phyloP scores from a whole-genome alignment of 2,329 filamentous ascomycete species.

The Phyllosticta citribraziliensis region DNA sequence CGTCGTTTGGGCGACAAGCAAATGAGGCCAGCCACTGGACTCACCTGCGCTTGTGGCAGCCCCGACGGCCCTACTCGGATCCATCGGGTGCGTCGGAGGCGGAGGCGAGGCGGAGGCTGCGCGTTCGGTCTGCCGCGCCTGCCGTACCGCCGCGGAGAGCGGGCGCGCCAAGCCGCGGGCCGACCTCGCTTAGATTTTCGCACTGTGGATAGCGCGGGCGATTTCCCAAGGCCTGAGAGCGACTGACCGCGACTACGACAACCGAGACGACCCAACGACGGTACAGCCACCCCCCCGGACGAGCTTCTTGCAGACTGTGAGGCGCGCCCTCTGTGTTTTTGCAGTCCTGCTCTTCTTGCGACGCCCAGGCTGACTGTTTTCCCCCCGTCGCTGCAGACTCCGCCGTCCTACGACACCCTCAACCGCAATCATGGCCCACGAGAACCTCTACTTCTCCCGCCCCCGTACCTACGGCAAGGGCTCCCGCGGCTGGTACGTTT shows the following conservation, averaged over 20 bases:
- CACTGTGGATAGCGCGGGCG: conserved; percentile 10
- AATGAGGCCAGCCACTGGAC: background rate
- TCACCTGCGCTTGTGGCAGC: background rate
- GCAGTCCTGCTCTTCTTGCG: background rate
- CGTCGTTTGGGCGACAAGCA: background rate
- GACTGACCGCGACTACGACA: conserved; percentile 8
- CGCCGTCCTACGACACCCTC: conserved; percentile 12
- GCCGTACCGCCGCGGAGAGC: background rate
- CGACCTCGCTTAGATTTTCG: conserved; percentile 11
- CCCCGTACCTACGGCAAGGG: conserved; percentile 97
- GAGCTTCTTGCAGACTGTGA: conserved; percentile 8
- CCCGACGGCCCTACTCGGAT: background rate
- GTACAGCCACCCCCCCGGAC: conserved; percentile 7
- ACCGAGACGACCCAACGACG: conserved; percentile 9
- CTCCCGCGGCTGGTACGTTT: conserved; percentile 77
- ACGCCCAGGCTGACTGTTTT: background rate
- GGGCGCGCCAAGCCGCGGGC: conserved; percentile 8
- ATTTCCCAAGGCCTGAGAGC: background rate
- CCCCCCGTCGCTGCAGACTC: conserved; percentile 2
- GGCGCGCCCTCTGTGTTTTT: background rate
- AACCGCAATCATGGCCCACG: conserved; percentile 67
- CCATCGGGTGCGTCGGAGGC: background rate
- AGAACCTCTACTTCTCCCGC: conserved; percentile 98
- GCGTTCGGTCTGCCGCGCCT: background rate
- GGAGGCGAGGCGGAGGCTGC: background rate